These are phyloP conservation scores for Fomitopsis pinicola DNA, from an alignment of 1,284 basidiomycete genomes.

Conservation along the genomic window DNA sequence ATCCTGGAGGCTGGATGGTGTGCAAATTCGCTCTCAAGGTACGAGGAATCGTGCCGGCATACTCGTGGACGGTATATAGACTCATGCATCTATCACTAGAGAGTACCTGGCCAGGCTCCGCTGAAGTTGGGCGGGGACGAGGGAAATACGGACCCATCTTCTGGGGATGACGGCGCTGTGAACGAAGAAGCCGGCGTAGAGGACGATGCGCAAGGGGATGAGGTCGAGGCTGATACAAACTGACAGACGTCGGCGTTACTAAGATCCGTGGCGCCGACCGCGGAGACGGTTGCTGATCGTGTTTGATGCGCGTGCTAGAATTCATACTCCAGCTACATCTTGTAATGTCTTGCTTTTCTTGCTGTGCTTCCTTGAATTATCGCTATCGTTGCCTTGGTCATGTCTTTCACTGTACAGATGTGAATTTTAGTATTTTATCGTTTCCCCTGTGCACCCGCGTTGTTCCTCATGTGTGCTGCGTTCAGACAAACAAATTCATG, in stretches of 20 bases:
- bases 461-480: too few relatives aligned
- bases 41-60: slow-evolving; percentile 12
- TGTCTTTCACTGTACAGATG: too few relatives aligned
- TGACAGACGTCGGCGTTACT: background rate
- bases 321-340: too few relatives aligned
- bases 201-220: background rate
- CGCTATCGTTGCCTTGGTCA: too few relatives aligned
- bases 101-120: slow-evolving; percentile 55
- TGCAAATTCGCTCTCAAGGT: slow-evolving; percentile 82
- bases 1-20: slow-evolving; percentile 60
- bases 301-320: too few relatives aligned
- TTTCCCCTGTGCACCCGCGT: too few relatives aligned
- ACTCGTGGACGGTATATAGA: background rate
- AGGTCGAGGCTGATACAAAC: background rate
- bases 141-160: slow-evolving; percentile 5
- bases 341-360: too few relatives aligned
- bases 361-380: too few relatives aligned
- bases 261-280: too few relatives aligned
- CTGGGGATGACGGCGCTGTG: slow-evolving; percentile 6
- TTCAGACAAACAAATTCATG: too few relatives aligned
- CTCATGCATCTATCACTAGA: slow-evolving; percentile 32
- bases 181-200: background rate
- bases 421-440: too few relatives aligned
- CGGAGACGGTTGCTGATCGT: too few relatives aligned
- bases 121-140: slow-evolving; percentile 26